Evolutionary conservation across 331 rosid species (phyloP), one percentile per base, ranked within the genome.

Genomic region (Telfairia occidentalis): DNA sequence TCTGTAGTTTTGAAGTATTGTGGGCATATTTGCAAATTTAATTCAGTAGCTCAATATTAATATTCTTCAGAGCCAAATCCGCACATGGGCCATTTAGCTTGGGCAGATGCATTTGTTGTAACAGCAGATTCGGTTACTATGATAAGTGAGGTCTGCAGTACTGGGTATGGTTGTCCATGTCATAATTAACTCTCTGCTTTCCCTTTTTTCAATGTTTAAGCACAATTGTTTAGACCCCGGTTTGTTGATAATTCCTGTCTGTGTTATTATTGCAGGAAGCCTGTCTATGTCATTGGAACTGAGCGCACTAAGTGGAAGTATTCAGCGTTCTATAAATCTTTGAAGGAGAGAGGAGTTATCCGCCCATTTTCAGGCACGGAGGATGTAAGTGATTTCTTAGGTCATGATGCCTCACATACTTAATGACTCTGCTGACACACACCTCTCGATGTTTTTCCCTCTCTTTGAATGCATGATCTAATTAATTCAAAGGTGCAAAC

Each of bases 81-180:
- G 12, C 90, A 84, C 71, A 84, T 90, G 97, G 98, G 98, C 65
- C 92, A 88, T 82, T 83, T 94, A 73, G 98, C 98, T 55, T 94
- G 98, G 98, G 97, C 86, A 0, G 96, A 94, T 82, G 91, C 98
- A 28, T 94, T 94, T 82, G 87, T 90, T 81, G 85, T 94, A 80
- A 90, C 98, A 5, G 96, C 97, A 76, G 98, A 94, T 83, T 94
- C 98, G n/a, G 86, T 94, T 75, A 91, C 92, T 78, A 81, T 82
- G 91, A 91, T 88, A 71, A 94, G 97, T 35, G 98, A 94, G 82
- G 97, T 83, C 82, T 94, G 97, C 92, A 89, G 96, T 87, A 91
- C 98, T 7, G 98, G 98, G 98, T 94, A 94, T 72, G 89, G 52
- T 64, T 72, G 78, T 73, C 67, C 80, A 26, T 74, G 49, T 72